Evolutionary conservation across 305 asterid species (phyloP).

Genomic region (Solanum chacoense): DNA sequence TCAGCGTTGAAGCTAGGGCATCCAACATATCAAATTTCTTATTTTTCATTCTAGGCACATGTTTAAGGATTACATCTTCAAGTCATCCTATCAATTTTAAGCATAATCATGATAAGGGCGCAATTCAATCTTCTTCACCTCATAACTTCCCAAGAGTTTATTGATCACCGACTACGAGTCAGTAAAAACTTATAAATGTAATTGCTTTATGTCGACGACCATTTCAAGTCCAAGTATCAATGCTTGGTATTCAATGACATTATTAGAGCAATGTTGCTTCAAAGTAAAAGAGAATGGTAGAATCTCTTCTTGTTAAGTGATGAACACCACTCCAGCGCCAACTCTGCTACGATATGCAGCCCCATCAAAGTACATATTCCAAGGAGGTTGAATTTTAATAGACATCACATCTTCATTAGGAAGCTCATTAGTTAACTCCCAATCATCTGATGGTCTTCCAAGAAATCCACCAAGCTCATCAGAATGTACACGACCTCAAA

Average conservation of each 20-base stretch:
- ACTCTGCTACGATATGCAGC: not conserved
- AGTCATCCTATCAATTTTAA: not conserved
- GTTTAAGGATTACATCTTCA: not conserved
- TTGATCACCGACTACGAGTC: not conserved
- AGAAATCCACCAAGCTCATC: not conserved
- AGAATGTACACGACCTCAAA: not conserved
- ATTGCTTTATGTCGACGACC: not conserved
- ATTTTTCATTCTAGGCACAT: not conserved
- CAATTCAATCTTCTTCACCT: not conserved
- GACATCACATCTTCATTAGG: no score
- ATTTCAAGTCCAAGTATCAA: not conserved
- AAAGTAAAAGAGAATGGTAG: not conserved
- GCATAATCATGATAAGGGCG: not conserved
- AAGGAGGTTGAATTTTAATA: not conserved
- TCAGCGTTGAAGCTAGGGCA: not conserved
- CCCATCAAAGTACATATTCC: not conserved
- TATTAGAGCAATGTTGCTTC: not conserved
- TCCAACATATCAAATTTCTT: not conserved
- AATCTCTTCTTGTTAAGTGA: not conserved
- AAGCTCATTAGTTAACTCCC: not conserved
- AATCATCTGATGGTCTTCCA: not conserved
- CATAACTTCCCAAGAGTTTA: not conserved
- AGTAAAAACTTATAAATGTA: not conserved
- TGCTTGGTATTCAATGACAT: not conserved
- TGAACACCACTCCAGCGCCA: not conserved